Conservation (phyloP, 805 yeast genomes). For the Wickerhamiella shivajii region DNA sequence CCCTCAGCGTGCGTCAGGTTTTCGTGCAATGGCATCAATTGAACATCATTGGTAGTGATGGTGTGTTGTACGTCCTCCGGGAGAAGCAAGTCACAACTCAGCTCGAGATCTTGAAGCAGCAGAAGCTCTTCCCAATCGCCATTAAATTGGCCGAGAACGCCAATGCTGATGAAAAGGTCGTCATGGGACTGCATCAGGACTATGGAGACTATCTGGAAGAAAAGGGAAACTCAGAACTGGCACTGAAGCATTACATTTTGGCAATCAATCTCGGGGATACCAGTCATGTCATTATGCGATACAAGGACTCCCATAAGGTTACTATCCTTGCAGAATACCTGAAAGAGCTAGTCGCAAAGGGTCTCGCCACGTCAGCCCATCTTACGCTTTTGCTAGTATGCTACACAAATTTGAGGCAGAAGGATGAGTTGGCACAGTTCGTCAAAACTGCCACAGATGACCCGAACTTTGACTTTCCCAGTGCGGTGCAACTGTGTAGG, state of each 20-base stretch:
- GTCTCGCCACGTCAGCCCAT: constrained; percentile 60
- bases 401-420: constrained; percentile 58
- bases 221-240: constrained; percentile 49
- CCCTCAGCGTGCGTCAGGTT: constrained; percentile 45
- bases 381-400: constrained; percentile 65
- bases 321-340: constrained; percentile 47
- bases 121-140: constrained; percentile 62
- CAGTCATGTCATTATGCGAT: constrained; percentile 65
- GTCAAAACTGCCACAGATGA: constrained; percentile 30
- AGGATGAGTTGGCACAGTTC: constrained; percentile 42
- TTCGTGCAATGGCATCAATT: constrained; percentile 43
- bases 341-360: constrained; percentile 40
- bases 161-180: constrained; percentile 22
- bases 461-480: constrained; percentile 45
- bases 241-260: constrained; percentile 60
- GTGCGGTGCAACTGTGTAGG: constrained; percentile 53
- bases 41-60: constrained; percentile 52
- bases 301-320: constrained; percentile 63
- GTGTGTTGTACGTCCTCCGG: constrained; percentile 49
- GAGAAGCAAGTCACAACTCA: constrained; percentile 58
- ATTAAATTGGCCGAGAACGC: constrained; percentile 42
- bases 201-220: constrained; percentile 64
- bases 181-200: constrained; percentile 26
- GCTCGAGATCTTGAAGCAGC: constrained; percentile 48
- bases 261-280: constrained; percentile 43